Base-by-base conservation (phyloP, 208 protist species). In the Leptomonas pyrrhocoris region DNA sequence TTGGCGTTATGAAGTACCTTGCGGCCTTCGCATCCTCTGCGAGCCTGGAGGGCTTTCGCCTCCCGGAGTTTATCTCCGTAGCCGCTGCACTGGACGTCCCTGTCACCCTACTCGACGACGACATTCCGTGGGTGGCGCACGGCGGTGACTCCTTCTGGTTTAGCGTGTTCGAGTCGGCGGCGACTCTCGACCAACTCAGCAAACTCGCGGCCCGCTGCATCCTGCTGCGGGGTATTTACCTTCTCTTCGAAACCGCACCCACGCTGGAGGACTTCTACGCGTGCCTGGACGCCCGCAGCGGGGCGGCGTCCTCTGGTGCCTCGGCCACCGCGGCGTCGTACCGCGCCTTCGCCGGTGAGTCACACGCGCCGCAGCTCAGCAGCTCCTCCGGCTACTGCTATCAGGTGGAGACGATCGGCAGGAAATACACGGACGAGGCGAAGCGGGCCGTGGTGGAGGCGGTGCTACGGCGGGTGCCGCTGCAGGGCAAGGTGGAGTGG, bases 341-440 rank as follows among this genome's bases (percentile, higher is more conserved):
- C 48, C 46, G 21, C 28, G 58, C 79, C 38, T 73, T 75, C 25
- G 15, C 66, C 18, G 83, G 78, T 18, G 81, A 84, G 53, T 42
- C 77, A 7, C 78, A 82, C 45, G 43, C 28, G 43, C 23, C 46
- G 28, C 80, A 78, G 54, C 49, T 64, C 18, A 50, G 55, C 27
- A 55, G 58, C 23, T 55, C 55, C 72, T 65, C 62, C n/a, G 67
- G 66, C 61, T 92, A 79, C 68, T 57, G 49, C 28, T 92, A 89
- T 61, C 67, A 73, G 21, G 81, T 95, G 12, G 86, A 95, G 70
- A 91, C 88, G 21, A 80, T 92, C 61, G 90, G 90, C 3, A 85
- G 79, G 46, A 82, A 84, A 42, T 95, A 93, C 72, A 68, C 77
- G 4, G 49, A 43, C 5, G 80, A 80, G 28, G 76, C 73, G 55